Evolutionary conservation across 768 basidiomycete species (phyloP), one percentile per base, ranked within the genome.

Genomic region (Boletus tylopilopsis): DNA sequence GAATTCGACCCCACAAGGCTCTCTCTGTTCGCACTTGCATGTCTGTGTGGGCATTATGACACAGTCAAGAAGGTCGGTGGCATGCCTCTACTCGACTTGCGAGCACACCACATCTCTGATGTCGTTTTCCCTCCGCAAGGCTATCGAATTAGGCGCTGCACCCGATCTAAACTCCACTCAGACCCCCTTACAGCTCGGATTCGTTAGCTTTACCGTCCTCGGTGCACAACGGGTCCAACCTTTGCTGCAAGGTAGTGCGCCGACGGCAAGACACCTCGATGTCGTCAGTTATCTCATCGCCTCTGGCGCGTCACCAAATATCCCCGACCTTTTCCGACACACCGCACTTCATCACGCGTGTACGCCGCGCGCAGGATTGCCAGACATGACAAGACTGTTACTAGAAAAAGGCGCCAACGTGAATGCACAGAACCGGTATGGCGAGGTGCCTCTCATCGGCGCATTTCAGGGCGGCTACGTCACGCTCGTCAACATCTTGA

Each of bases 311-410:
- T 66, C 76, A 4, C 60, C 68, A 4, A 67, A 79, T 42, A 18
- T 69, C 2, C 61, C 63, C 1, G 81, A 81, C 49, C 72, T 82
- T 35, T 68, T 62, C 10, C 77, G 77, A 4, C 67, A 68, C 62
- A 81, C 77, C 0, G 75, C 82, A 1, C 69, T 81, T 5, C 72
- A 76, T 41, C 79, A 80, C 56, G 64, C 69, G 0, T 71, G 72
- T 9, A 69, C 68, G 6, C 62, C 65, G 0, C 56, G 57, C 0
- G n/a, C 39, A 2, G 59, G 64, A 0, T 55, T 66, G 22, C 37
- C 62, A 7, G 65, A 69, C 10, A 59, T 79, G 18, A 61, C 66
- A 0, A 70, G 70, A 12, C 51, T 67, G 15, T 64, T 83, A 21
- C 49, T 82, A n/a, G 62, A 70, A 47, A 61, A 65, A 13, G 77